A percentile compares a stretch with the other conserved stretches of the same genome.
Evolutionary conservation across 73 alveolate genomes (phyloP).

Genomic region (Breviolum minutum): DNA sequence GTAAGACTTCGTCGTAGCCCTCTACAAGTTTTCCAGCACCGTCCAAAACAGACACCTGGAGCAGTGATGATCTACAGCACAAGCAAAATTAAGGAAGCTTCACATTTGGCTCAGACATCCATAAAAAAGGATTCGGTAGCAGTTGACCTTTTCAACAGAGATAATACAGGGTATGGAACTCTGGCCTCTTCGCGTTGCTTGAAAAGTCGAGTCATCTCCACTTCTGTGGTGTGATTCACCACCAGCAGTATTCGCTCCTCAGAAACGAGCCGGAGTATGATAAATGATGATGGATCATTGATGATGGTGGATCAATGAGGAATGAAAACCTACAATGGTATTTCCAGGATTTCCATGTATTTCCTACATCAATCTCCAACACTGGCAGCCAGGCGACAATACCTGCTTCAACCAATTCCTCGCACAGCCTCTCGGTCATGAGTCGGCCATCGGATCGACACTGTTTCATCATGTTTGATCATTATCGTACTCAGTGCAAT

Average conservation of each 20-base stretch:
- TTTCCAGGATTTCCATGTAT: neutral
- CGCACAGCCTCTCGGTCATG: conserved; percentile 40
- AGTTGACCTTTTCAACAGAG: neutral
- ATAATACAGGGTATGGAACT: neutral
- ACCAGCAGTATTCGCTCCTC: conserved; percentile 62
- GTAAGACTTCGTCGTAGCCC: conserved; percentile 64
- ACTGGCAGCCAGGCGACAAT: neutral
- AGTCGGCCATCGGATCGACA: neutral
- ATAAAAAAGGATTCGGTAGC: neutral
- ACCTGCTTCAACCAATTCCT: conserved; percentile 63
- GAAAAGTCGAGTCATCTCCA: conserved; percentile 82
- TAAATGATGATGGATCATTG: neutral
- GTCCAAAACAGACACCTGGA: conserved; percentile 58
- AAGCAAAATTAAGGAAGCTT: no score
- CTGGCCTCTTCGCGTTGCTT: conserved; percentile 72
- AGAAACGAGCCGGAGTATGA: neutral
- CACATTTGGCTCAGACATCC: neutral
- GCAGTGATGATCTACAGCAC: neutral
- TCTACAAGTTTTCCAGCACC: conserved; percentile 24
- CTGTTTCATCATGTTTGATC: no score
- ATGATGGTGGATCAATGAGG: neutral
- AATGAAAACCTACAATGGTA: neutral
- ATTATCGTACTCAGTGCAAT: no score
- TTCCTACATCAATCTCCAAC: neutral
- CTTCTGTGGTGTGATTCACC: conserved; percentile 87